Evolutionary conservation across 192 early-diverging fungal species (phyloP), one percentile per base, ranked within the genome.

Genomic region (Backusella luteola): DNA sequence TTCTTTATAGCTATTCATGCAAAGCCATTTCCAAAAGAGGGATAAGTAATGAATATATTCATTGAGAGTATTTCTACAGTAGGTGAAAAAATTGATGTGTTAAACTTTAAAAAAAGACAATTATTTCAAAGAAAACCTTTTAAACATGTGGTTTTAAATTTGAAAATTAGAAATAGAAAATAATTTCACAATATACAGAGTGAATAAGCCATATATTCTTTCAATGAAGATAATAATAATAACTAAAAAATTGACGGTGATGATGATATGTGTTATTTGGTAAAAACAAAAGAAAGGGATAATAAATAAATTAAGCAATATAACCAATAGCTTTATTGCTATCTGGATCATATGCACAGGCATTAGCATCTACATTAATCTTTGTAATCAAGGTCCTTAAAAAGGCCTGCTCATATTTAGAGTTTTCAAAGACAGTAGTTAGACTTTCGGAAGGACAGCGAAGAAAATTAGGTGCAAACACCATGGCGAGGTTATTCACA

Each of bases 391-490:
- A 59, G 26, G 79, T 80, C 63, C 69, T 74, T 36, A 80, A 46
- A 71, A 80, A 80, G 26, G 74, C 68, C 36, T 80, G 79, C 73
- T 85, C 87, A 76, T 87, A 79, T 75, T 79, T 78, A 1, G 88
- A 84, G 36, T 85, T 84, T 67, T 85, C 88, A 80, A 91, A 88
- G 34, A 89, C 82, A 69, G 88, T 81, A 5, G 85, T 88, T 6
- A 90, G 83, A 76, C 91, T 87, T 66, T 91, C 92, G 69, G 84
- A 85, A 23, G 96, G 96, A 79, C 94, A 96, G 46, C 96, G 87
- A 66, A 99, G 83, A 68, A 98, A 92, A 53, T 93, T 93, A n/a
- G 97, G 97, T 23, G 95, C 96, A 87, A 98, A 98, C 11, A 99
- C 95, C 88, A 99, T 93, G 14, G 97, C 97, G 67, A 99, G 77